phyloP scores from a whole-genome alignment of 352 stramenopile species.

The Thalassiosira hispida region DNA sequence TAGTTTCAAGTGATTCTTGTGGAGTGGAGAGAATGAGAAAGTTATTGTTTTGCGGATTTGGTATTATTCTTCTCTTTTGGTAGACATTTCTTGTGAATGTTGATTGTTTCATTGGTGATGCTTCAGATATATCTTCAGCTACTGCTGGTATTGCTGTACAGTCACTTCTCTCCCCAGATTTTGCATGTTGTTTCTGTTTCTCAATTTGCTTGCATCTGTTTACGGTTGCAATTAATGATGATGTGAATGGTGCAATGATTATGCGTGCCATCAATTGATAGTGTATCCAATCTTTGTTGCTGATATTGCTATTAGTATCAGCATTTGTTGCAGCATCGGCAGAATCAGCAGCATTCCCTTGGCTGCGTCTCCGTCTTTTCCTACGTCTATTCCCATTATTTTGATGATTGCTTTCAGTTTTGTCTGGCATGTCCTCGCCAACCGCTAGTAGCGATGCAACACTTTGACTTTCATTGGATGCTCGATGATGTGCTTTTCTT shows the following conservation, averaged over 20 bases:
- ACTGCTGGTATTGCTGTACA: not conserved
- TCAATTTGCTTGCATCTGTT: constrained; percentile 7
- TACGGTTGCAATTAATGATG: constrained; percentile 29
- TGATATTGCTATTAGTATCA: not conserved
- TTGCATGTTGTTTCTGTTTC: not conserved
- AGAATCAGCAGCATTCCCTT: not conserved
- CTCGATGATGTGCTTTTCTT: constrained; percentile 5
- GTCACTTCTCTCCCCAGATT: not conserved
- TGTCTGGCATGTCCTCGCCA: not conserved
- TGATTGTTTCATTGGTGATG: not conserved
- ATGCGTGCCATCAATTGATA: constrained; percentile 47
- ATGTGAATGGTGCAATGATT: constrained; percentile 53
- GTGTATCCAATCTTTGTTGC: constrained; percentile 9
- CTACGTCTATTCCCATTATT: not conserved
- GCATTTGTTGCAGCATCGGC: not conserved
- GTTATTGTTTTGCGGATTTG: not conserved
- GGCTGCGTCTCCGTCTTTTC: constrained; percentile 2
- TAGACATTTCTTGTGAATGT: constrained; percentile 29
- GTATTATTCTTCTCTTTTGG: constrained; percentile 3
- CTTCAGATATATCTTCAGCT: not conserved
- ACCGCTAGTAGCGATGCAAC: not conserved
- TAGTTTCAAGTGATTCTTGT: constrained; percentile 59
- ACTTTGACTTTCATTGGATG: not conserved
- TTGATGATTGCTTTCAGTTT: not conserved
- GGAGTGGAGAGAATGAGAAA: constrained; percentile 16